Evolutionary conservation across 352 stramenopile genomes (phyloP).

Genomic region (Poterioochromonas sp.): DNA sequence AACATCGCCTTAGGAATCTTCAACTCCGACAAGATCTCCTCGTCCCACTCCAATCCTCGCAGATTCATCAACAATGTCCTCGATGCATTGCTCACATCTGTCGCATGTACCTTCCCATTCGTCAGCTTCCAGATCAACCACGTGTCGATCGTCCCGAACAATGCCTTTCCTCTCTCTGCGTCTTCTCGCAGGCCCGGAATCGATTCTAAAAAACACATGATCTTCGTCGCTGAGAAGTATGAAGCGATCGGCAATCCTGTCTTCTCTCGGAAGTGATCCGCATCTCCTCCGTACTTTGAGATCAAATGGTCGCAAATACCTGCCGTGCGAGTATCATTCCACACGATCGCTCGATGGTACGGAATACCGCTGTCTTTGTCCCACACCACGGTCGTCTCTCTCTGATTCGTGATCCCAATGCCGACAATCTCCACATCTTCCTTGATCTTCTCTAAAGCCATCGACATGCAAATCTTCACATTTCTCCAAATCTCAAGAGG

Average conservation of each 20-base stretch:
- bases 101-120: slow-evolving; percentile 65
- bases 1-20: slow-evolving; percentile 73
- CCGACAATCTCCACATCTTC: slow-evolving; percentile 61
- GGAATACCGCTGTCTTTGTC: slow-evolving; percentile 76
- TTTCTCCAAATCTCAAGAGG: slow-evolving; percentile 81
- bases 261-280: slow-evolving; percentile 55
- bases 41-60: slow-evolving; percentile 76
- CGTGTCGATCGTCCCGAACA: slow-evolving; percentile 97
- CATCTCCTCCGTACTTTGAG: slow-evolving; percentile 31
- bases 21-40: slow-evolving; percentile 61
- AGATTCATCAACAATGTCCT: slow-evolving; percentile 87
- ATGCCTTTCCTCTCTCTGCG: slow-evolving; percentile 54
- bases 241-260: slow-evolving; percentile 89
- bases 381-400: slow-evolving; percentile 95
- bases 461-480: slow-evolving; percentile 57
- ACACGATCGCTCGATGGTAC: slow-evolving; percentile 97
- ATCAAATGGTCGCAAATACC: slow-evolving; percentile 60
- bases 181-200: slow-evolving; percentile 67
- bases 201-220: slow-evolving; percentile 93
- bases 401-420: slow-evolving; percentile 97
- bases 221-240: slow-evolving; percentile 96
- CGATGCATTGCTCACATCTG: slow-evolving; percentile 95
- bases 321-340: slow-evolving; percentile 90
- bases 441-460: slow-evolving; percentile 59
- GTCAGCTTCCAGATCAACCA: slow-evolving; percentile 92